These are phyloP conservation scores for Neoascochyta sp. DNA, from an alignment of 2,329 filamentous ascomycete species.

Conservation along the genomic window DNA sequence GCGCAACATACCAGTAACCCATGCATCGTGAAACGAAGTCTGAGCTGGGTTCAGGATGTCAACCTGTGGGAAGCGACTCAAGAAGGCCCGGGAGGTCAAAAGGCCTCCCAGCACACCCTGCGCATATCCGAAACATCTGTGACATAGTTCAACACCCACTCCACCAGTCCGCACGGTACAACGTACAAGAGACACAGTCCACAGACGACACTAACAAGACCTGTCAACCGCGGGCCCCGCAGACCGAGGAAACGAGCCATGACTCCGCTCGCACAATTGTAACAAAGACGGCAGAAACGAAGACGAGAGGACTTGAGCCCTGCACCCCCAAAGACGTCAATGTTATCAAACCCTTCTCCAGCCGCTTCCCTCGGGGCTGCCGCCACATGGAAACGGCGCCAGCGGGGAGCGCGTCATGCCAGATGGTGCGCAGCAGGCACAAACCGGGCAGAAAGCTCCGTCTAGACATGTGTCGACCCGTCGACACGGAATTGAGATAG, in stretches of 20 bases:
- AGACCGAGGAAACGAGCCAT: conserved; percentile 26
- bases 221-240: conserved; percentile 16
- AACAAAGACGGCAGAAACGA: too few species aligned
- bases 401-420: too few species aligned
- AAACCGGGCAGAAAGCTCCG: too few species aligned
- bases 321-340: too few species aligned
- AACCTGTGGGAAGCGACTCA: conserved; percentile 34
- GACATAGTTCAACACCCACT: conserved; percentile 7
- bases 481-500: too few species aligned
- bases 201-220: conserved; percentile 22
- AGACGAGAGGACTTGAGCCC: too few species aligned
- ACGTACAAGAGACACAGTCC: conserved; percentile 28
- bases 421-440: too few species aligned
- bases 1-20: conserved; percentile 21
- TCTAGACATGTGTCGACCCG: too few species aligned
- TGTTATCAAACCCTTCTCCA: too few species aligned
- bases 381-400: too few species aligned
- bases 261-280: too few species aligned
- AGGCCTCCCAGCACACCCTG: conserved; percentile 65
- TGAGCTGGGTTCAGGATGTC: conserved; percentile 17
- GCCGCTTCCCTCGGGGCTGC: too few species aligned
- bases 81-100: conserved; percentile 63
- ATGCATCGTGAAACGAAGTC: conserved; percentile 18
- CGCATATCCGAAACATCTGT: conserved; percentile 57
- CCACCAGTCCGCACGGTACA: not conserved